Base-by-base conservation (phyloP, 345 rosid genomes). In the Eutrema yunnanense region DNA sequence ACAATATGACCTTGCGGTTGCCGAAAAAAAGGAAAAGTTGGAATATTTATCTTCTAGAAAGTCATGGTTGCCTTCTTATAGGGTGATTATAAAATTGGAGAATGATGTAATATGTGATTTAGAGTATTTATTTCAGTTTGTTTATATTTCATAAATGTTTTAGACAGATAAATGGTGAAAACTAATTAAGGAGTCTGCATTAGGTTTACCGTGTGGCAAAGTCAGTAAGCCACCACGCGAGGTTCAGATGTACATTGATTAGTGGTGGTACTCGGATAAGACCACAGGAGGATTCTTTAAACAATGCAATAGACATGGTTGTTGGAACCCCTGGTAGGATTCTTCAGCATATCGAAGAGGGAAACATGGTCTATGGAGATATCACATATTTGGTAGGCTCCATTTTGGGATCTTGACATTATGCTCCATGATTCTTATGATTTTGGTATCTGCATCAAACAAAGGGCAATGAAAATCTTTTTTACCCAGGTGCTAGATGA, bases 271-370 rank as follows among this genome's bases (percentile, higher is more conserved):
- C 89, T 43, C 84, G 95, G 63, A 73, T 89, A 81, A 89, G 84
- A 74, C 97, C 97, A 4, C 97, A 94, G 71, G 96, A 94, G 73
- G 95, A 88, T 78, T 86, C 93, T 6, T 79, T 91, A 67, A 92
- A 85, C 83, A 83, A 65, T 71, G 91, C 98, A 4, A 82, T 91
- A 63, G 97, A 92, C 84, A 84, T 94, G 96, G 90, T 91, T 38
- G 96, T 91, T 30, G 98, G 96, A 67, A 94, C 98, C 42, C 97
- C 98, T 65, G 96, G 98, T 52, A 85, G 98, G 84, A 78, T 94
- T 75, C 98, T 94, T 80, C 96, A 94, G 69, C 97, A 94, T 79
- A 87, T 91, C 56, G 87, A 85, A 71, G 97, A 89, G 5, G 96
- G 96, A 44, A 94, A 94, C 83, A 85, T 94, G 83, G 96, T 91